These are phyloP conservation scores for Endothia cerciana DNA, from an alignment of 2,329 filamentous ascomycete species.

Conservation along the genomic window DNA sequence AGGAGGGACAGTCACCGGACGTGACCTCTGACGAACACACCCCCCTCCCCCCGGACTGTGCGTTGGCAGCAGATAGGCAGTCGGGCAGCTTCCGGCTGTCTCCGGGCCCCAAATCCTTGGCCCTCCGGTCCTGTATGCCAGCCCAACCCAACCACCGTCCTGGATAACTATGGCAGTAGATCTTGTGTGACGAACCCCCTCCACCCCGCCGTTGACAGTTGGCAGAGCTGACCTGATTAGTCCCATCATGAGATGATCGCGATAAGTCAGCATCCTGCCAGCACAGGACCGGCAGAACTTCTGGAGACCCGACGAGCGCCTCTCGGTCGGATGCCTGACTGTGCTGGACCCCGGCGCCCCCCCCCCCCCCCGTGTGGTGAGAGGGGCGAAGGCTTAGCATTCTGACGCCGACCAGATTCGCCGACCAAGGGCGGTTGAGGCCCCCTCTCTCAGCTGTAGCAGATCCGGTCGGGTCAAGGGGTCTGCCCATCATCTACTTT, in stretches of 20 bases:
- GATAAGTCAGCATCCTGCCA: background rate
- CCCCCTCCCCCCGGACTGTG: background rate
- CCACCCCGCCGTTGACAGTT: background rate
- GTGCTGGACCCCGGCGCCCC: background rate
- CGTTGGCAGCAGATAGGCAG: slow-evolving; percentile 7
- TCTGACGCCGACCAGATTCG: background rate
- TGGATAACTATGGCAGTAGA: too few species aligned
- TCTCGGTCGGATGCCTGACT: background rate
- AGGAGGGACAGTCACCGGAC: background rate
- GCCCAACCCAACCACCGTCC: background rate
- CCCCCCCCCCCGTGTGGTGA: too few species aligned
- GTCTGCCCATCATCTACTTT: background rate
- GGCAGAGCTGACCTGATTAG: background rate
- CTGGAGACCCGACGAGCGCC: background rate
- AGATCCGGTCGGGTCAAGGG: background rate
- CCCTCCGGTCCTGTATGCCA: background rate
- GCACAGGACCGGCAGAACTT: background rate
- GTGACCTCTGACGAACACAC: background rate
- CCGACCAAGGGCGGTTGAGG: background rate
- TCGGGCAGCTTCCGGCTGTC: slow-evolving; percentile 15
- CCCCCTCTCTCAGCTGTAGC: slow-evolving; percentile 5
- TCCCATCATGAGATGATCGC: background rate
- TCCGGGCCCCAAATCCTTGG: background rate
- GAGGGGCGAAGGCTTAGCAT: slow-evolving; percentile 3
- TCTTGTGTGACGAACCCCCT: too few species aligned